These are phyloP conservation scores for Odontarrhena argentea DNA, from an alignment of 345 rosid species.

Conservation along the genomic window DNA sequence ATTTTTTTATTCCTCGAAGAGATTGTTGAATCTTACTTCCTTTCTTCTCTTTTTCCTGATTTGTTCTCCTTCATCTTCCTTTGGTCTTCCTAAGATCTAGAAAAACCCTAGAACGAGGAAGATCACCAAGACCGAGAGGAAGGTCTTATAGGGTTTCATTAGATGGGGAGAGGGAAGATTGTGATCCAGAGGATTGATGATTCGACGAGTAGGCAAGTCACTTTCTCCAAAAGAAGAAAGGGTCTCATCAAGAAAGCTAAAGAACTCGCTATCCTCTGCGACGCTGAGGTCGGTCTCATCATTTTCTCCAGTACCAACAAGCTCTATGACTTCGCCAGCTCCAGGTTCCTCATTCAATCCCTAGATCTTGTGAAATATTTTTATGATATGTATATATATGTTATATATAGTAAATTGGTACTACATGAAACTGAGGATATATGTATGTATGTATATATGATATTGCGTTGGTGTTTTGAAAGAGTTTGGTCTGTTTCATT, in stretches of 20 bases:
- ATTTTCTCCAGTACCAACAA: slow-evolving; percentile 64
- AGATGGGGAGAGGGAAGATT: slow-evolving; percentile 82
- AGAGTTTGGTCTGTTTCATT: background rate
- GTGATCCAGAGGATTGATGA: slow-evolving; percentile 77
- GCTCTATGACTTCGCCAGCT: slow-evolving; percentile 71
- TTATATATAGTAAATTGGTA: background rate
- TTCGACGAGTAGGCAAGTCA: slow-evolving; percentile 69
- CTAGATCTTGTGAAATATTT: slow-evolving; percentile 1
- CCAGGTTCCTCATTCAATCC: slow-evolving; percentile 40
- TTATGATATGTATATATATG: slow-evolving; percentile 1
- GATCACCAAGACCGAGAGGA: slow-evolving; percentile 20
- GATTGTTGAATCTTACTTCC: slow-evolving; percentile 29
- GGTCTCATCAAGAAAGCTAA: slow-evolving; percentile 78
- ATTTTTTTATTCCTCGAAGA: slow-evolving; percentile 29
- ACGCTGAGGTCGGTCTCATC: slow-evolving; percentile 67
- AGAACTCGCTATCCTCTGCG: slow-evolving; percentile 73
- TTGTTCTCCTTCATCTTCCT: slow-evolving; percentile 31
- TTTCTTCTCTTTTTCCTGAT: slow-evolving; percentile 23
- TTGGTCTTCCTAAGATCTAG: slow-evolving; percentile 33
- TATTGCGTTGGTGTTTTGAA: slow-evolving; percentile 3
- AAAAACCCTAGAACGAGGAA: slow-evolving; percentile 41
- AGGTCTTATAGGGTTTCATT: slow-evolving; percentile 12
- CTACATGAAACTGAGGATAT: slow-evolving; percentile 12
- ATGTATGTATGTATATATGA: background rate
- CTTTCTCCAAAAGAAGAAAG: slow-evolving; percentile 74